Base-by-base conservation (phyloP, 345 rosid genomes). In the Capsella bursapastoris region DNA sequence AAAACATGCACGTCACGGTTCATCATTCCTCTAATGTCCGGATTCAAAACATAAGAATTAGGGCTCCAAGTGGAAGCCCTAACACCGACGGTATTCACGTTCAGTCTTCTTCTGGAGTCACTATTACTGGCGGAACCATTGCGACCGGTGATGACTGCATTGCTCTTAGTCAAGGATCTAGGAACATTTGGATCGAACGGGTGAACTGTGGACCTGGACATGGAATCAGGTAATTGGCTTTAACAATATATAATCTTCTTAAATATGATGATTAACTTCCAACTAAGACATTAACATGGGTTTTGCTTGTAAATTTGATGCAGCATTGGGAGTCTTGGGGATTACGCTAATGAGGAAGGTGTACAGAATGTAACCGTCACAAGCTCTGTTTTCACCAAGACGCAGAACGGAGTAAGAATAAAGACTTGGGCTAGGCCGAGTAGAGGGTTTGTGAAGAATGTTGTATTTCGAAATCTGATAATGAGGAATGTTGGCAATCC, bases 121-220 rank as follows among this genome's bases (percentile, higher is more conserved):
- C 87, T 38, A 77, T 86, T 27, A 52, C 51, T 47, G 66, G 75
- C 57, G 76, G 84, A 16, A 48, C 68, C 51, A 77, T 88, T 59
- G 64, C 40, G 12, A 87, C 89, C 1, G 91, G 91, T 8, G 91
- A 87, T 62, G 91, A 87, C 53, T 87, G 92, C 50, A 60, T 84
- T 35, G 86, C 92, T 2, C 63, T 88, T 10, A 84, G 88, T 18
- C 90, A 82, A 59, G 93, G 90, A 50, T 43, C 87, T 32, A 71
- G 70, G 43, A 79, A 84, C 64, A 34, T 82, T 12, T 79, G 81
- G 80, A 78, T 88, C 32, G 82, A 83, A 52, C 75, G 81, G 6
- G 67, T 86, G 6, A 50, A 77, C 1, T 88, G 92, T 70, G 92
- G 92, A 67, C 92, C 92, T 0, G 92, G 92, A 60, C 92, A 86